phyloP scores from a whole-genome alignment of 2,329 filamentous ascomycete species.

The Claviceps sp. region DNA sequence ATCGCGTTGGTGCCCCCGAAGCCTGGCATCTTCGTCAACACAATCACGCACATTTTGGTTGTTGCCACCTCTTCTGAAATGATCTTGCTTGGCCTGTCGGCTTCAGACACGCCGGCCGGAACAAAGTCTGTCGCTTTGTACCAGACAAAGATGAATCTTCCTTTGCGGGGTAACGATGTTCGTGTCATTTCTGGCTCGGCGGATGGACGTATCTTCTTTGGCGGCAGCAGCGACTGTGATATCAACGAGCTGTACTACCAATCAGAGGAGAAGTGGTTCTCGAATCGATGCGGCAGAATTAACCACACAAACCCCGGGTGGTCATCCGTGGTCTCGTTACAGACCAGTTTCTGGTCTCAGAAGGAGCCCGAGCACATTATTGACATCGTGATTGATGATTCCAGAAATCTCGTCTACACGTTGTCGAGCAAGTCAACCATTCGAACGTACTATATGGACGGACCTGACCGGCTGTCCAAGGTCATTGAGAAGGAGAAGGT shows the following conservation, averaged over 20 bases:
- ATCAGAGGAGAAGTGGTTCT: conserved; percentile 95
- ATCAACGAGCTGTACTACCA: conserved; percentile 93
- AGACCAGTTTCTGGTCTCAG: conserved; percentile 35
- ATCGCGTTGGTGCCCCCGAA: conserved; percentile 80
- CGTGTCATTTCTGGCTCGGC: conserved; percentile 68
- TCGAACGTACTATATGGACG: conserved; percentile 77
- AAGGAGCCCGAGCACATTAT: conserved; percentile 50
- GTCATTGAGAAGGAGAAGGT: conserved; percentile 53
- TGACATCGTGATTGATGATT: conserved; percentile 80
- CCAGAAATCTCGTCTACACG: conserved; percentile 77
- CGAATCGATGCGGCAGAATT: conserved; percentile 71
- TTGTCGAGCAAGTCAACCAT: conserved; percentile 82
- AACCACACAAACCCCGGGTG: conserved; percentile 73
- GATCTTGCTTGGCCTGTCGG: conserved; percentile 70
- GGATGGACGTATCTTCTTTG: conserved; percentile 87
- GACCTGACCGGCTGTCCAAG: conserved; percentile 43
- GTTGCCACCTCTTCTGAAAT: conserved; percentile 80
- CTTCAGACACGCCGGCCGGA: conserved; percentile 52
- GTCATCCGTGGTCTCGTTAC: conserved; percentile 45
- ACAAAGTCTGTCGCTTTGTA: conserved; percentile 66
- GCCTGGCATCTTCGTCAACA: conserved; percentile 70
- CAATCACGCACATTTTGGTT: conserved; percentile 78
- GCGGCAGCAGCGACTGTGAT: conserved; percentile 66
- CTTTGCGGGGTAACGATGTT: conserved; percentile 63
- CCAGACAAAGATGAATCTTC: conserved; percentile 73